Percentiles rank a stretch among this genome's conserved stretches.
phyloP scores from a whole-genome alignment of 495 filamentous ascomycete species.

The Penicillium turbatum region DNA sequence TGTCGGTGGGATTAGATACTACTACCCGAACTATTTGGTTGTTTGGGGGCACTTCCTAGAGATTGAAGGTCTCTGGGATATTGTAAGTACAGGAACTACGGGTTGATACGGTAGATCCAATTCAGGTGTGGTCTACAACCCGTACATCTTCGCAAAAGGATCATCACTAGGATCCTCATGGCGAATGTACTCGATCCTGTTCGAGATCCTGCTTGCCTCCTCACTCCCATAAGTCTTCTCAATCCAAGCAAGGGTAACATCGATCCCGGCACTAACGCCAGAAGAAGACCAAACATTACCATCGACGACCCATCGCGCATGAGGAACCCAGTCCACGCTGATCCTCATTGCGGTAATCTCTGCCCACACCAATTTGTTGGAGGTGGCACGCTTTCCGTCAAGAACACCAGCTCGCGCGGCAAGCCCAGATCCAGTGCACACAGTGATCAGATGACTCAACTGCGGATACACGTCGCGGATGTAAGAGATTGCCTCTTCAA shows the following conservation, averaged over 20 bases:
- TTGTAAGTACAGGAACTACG: no score
- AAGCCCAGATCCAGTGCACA: conserved; percentile 57
- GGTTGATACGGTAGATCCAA: no score
- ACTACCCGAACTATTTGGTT: no score
- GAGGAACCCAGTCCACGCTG: conserved; percentile 54
- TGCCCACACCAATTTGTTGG: conserved; percentile 31
- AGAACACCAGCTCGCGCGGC: conserved; percentile 53
- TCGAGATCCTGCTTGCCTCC: conserved; percentile 11
- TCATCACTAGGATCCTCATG: conserved; percentile 15
- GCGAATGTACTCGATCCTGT: conserved; percentile 18
- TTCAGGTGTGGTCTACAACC: background rate
- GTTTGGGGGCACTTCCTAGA: no score
- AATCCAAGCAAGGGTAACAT: conserved; percentile 44
- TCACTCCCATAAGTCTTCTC: conserved; percentile 16
- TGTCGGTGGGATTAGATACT: no score
- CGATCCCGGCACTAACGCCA: conserved; percentile 62
- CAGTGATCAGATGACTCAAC: conserved; percentile 54
- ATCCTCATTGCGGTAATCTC: conserved; percentile 34
- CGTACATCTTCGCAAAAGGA: conserved; percentile 24
- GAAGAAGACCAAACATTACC: conserved; percentile 65
- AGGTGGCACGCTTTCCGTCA: conserved; percentile 56
- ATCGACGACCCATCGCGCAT: conserved; percentile 61
- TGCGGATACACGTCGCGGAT: conserved; percentile 38
- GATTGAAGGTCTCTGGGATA: no score
- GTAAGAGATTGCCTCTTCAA: conserved; percentile 40